Conservation (phyloP, 2,329 filamentous ascomycete species). For the Aspergillus eucalypticola region DNA sequence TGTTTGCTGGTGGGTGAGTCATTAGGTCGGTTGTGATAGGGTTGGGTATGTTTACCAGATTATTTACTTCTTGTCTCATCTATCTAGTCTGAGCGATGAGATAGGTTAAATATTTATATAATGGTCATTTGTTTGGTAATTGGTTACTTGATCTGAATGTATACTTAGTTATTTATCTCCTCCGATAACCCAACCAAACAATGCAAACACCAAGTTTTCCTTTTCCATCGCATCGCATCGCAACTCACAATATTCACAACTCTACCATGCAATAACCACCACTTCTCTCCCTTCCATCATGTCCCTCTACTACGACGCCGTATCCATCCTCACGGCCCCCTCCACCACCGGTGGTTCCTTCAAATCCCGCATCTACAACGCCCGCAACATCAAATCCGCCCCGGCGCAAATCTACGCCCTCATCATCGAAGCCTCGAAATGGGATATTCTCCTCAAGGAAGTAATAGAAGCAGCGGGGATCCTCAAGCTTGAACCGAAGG, state of each 20-base stretch:
- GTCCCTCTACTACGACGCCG: slow-evolving; percentile 95
- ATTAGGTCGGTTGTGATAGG: not conserved
- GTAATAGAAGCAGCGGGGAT: slow-evolving; percentile 81
- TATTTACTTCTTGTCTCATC: no score
- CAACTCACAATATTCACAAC: not conserved
- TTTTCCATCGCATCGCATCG: slow-evolving; percentile 1
- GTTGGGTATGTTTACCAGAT: not conserved
- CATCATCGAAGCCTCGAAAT: slow-evolving; percentile 84
- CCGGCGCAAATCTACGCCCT: slow-evolving; percentile 85
- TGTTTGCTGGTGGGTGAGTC: no score
- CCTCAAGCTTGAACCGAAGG: slow-evolving; percentile 80
- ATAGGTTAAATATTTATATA: no score
- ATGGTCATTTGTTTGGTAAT: no score
- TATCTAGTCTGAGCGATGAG: no score
- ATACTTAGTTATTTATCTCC: no score
- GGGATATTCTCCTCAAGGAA: slow-evolving; percentile 81
- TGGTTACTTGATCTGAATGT: no score
- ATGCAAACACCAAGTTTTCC: slow-evolving; percentile 22
- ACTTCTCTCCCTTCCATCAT: slow-evolving; percentile 50
- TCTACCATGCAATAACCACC: slow-evolving; percentile 7
- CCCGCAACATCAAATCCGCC: slow-evolving; percentile 73
- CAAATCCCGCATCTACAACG: slow-evolving; percentile 77
- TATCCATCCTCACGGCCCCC: slow-evolving; percentile 66
- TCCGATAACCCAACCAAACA: slow-evolving; percentile 24
- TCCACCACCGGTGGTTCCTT: slow-evolving; percentile 74